Evolutionary conservation across 225 moss, liverwort and hornwort species (phyloP).

Genomic region (Takakia lepidozioides): DNA sequence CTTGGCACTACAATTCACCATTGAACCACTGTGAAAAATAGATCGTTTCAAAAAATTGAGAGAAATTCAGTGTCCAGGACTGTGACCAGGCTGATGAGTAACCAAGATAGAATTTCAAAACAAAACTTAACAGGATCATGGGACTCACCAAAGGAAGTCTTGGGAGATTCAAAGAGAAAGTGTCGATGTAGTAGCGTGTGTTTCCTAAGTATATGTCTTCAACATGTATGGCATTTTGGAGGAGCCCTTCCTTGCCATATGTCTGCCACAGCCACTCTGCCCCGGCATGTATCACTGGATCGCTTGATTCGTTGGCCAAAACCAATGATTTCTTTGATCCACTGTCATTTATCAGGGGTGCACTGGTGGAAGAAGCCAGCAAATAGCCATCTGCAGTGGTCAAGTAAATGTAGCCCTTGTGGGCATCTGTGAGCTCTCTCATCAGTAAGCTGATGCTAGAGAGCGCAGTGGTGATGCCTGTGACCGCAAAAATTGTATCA

Average conservation of each 20-base stretch:
- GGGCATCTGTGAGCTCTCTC: slow-evolving; percentile 41
- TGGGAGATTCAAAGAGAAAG: slow-evolving; percentile 52
- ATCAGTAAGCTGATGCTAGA: slow-evolving; percentile 54
- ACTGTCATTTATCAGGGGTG: slow-evolving; percentile 40
- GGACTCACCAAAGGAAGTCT: slow-evolving; percentile 56
- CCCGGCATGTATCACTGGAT: slow-evolving; percentile 62
- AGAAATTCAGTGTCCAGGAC: too few species aligned
- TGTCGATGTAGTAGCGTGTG: slow-evolving; percentile 51
- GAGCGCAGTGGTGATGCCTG: slow-evolving; percentile 54
- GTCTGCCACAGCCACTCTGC: slow-evolving; percentile 45
- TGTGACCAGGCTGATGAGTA: too few species aligned
- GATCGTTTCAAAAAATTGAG: too few species aligned
- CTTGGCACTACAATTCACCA: too few species aligned
- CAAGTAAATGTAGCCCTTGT: slow-evolving; percentile 63
- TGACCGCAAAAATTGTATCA: slow-evolving; percentile 35
- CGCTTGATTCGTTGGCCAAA: slow-evolving; percentile 45
- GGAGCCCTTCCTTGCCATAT: slow-evolving; percentile 32
- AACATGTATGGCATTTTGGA: slow-evolving; percentile 36
- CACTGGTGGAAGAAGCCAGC: slow-evolving; percentile 57
- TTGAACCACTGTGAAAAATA: too few species aligned
- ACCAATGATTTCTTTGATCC: slow-evolving; percentile 21
- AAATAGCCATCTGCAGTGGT: slow-evolving; percentile 55
- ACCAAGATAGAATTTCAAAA: too few species aligned
- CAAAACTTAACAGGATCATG: too few species aligned
- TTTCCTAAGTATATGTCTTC: slow-evolving; percentile 42